phyloP scores from a whole-genome alignment of 225 moss, liverwort and hornwort genomes.

The Straminergon stramineum region DNA sequence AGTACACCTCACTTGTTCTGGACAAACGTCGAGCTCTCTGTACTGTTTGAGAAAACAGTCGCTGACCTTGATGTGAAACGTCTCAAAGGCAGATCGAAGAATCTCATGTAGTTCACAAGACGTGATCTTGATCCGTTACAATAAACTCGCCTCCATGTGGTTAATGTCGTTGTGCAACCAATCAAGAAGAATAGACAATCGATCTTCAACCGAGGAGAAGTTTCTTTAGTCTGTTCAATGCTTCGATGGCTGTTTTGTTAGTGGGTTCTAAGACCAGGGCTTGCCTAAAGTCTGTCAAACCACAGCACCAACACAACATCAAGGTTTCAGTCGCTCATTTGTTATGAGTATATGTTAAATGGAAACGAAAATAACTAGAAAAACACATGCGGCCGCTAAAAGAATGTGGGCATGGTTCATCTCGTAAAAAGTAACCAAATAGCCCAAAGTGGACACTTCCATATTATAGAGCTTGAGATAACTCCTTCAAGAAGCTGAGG shows the following conservation, averaged over 20 bases:
- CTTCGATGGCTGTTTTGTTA: conserved; percentile 95
- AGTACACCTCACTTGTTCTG: conserved; percentile 1
- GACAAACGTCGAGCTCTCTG: background rate
- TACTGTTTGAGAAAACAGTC: background rate
- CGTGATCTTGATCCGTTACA: conserved; percentile 16
- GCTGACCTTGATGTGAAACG: background rate
- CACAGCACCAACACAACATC: background rate
- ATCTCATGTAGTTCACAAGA: conserved; percentile 23
- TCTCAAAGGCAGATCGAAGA: background rate
- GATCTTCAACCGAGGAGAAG: conserved; percentile 45
- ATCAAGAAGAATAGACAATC: background rate
- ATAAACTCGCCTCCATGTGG: background rate
- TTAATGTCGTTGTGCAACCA: background rate
- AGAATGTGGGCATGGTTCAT: background rate
- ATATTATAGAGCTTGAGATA: background rate
- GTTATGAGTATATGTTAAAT: background rate
- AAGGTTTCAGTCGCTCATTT: background rate
- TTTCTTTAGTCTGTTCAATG: conserved; percentile 81
- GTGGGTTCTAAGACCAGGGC: conserved; percentile 94
- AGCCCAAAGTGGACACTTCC: background rate
- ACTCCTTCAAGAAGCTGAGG: no score
- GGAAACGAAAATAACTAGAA: background rate
- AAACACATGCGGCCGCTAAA: background rate
- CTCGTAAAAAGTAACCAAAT: background rate
- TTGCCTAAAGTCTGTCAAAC: conserved; percentile 88